Base-by-base conservation (phyloP, 352 stramenopile species). In the Phytophthora capsici region DNA sequence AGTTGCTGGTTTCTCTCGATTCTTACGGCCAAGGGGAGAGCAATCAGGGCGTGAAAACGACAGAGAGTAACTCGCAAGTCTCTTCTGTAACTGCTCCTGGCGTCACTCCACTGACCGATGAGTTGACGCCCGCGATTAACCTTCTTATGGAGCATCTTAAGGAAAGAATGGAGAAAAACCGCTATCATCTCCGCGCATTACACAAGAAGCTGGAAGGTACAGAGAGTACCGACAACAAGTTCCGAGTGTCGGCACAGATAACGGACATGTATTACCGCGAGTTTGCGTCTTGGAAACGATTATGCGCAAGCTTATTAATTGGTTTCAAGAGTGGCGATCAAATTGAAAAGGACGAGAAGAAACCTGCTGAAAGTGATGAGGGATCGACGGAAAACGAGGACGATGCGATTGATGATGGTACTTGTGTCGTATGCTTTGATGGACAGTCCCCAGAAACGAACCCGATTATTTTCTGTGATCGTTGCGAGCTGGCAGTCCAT, bases 371-470 rank as follows among this genome's bases (percentile, higher is more conserved):
- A 47, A 67, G 9, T 45, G 51, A 73, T 13, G 61, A 62, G 7
- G 63, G 56, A 23, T 60, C 66, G 3, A 59, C 63, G 8, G 72
- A 76, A 55, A 51, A 72, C 13, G 68, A 77, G 10, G 80, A 84
- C 19, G 82, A 94, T 43, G 56, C 79, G 6, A 74, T 94, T 16
- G 88, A 96, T 64, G 88, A 96, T 41, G 88, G 87, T 0, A 95
- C 86, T 6, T 97, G 90, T 51, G 87, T 96, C 19, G 82, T 97
- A 20, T 97, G 90, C 55, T 96, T 97, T 61, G 90, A 97, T 55
- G 89, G 88, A 0, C 76, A 89, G 48, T 95, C 90, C 22, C 88
- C 89, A 0, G 90, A 97, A 61, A 78, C 79, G 9, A 96, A 96
- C 55, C 86, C 87, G 6, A 96, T 97, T 56, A 87, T 97, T 17